Base-by-base conservation (phyloP, 1,139 yeast genomes). In the Hansenula lynferdii region DNA sequence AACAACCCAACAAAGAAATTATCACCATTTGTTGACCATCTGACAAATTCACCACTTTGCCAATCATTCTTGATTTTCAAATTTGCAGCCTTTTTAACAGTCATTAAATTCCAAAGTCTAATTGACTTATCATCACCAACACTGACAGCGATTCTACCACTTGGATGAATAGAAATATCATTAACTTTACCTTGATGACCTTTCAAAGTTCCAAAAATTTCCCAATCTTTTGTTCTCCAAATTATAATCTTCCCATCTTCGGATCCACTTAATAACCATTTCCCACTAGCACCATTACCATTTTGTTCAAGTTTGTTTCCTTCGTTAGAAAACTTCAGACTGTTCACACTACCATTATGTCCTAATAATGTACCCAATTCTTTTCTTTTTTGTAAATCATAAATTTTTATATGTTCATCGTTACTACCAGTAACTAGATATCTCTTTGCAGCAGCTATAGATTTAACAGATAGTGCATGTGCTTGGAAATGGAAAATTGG, bases 181-280 rank as follows among this genome's bases (percentile, higher is more conserved):
- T 83, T 84, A 30, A 94, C 75, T 40, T 81, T 70, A 21, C 78
- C 89, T 21, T 70, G 70, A 59, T 89, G 97, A 6, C 96, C 97
- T 62, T 89, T 89, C 58, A 94, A 68, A 20, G 82, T 80, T 3
- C 94, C 95, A 58, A 87, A 80, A 35, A 80, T 73, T 57, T 92
- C 97, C 99, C 99, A 92, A 61, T 94, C 98, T 58, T 86, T 87
- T 6, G 94, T 84, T 61, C 98, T 74, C 98, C 98, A 92, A 38
- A 92, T 75, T 44, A 87, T 77, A 39, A 94, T 81, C 47, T 80
- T 83, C 29, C 96, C 95, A 58, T 92, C 98, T 40, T 85, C 96
- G 5, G 92, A 85, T 0, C 95, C 96, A 15, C 95, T 83, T 31
- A 94, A 64, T 35, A 92, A 69, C 97, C 97, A 92, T 57, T 82